These are phyloP conservation scores for Aspergillus coremiiformis DNA, from an alignment of 495 filamentous ascomycete genomes.

Conservation along the genomic window DNA sequence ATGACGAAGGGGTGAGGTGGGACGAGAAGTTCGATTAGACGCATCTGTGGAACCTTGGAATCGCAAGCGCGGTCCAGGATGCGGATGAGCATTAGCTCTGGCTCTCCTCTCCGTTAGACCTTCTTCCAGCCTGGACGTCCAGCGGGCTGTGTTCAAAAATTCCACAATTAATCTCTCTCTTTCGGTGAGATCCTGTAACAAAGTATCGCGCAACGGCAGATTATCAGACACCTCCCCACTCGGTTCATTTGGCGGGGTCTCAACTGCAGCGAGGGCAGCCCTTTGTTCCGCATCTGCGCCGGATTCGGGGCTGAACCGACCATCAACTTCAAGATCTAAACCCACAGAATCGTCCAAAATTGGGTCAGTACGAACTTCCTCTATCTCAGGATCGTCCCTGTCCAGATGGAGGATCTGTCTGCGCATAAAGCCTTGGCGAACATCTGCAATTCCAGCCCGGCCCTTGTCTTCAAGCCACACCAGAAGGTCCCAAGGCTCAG, in stretches of 20 bases:
- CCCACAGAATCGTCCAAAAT: constrained; percentile 20
- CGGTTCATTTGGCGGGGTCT: constrained; percentile 17
- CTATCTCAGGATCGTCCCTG: constrained; percentile 42
- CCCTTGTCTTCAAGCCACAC: constrained; percentile 91
- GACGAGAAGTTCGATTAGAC: constrained; percentile 35
- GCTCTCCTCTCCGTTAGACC: constrained; percentile 26
- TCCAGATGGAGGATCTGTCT: constrained; percentile 68
- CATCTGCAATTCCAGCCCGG: constrained; percentile 74
- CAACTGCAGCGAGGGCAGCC: constrained; percentile 26
- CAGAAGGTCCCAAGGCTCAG: constrained; percentile 82
- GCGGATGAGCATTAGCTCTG: constrained; percentile 23
- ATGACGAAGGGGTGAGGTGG: constrained; percentile 26
- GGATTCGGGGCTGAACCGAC: constrained; percentile 8
- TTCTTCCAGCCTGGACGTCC: constrained; percentile 31
- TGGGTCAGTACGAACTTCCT: constrained; percentile 48
- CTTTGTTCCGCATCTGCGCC: constrained; percentile 25
- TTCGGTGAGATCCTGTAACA: constrained; percentile 45
- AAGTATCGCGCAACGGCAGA: constrained; percentile 27
- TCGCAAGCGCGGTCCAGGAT: constrained; percentile 28
- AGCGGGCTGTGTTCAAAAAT: constrained; percentile 43
- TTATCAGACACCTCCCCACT: constrained; percentile 16
- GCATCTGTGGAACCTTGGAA: constrained; percentile 30
- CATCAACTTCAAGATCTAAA: constrained; percentile 19
- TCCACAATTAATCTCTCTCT: constrained; percentile 54
- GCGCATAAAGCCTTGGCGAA: constrained; percentile 65